These are phyloP conservation scores for Clonostachys rosea DNA, from an alignment of 2,329 filamentous ascomycete genomes.

Conservation along the genomic window DNA sequence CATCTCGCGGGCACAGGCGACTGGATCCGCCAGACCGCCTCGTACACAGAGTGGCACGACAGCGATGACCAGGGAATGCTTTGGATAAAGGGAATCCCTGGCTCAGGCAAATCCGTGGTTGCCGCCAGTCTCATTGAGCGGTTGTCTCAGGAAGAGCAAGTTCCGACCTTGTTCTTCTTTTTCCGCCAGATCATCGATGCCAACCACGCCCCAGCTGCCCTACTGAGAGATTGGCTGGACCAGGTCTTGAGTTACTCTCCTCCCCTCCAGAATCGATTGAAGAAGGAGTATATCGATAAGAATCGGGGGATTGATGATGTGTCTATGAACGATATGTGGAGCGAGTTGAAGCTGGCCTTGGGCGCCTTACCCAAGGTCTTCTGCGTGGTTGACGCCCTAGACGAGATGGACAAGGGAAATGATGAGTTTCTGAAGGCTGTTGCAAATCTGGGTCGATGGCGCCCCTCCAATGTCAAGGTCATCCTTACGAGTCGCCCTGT, in stretches of 20 bases:
- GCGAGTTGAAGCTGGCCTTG: neutral
- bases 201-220: neutral
- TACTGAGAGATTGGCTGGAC: neutral
- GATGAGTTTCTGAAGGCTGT: neutral
- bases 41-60: neutral
- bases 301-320: neutral
- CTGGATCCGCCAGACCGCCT: neutral
- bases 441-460: neutral
- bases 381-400: neutral
- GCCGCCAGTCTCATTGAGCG: neutral
- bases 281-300: neutral
- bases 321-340: neutral
- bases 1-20: neutral
- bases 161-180: neutral
- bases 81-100: neutral
- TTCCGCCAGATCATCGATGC: neutral
- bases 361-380: neutral
- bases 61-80: neutral
- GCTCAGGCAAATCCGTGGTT: neutral
- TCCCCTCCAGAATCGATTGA: neutral
- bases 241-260: neutral
- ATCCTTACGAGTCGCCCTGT: neutral
- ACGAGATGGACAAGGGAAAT: neutral
- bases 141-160: neutral
- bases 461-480: neutral